Base-by-base conservation (phyloP, 192 early-diverging fungal species). In the Backusella luteola region DNA sequence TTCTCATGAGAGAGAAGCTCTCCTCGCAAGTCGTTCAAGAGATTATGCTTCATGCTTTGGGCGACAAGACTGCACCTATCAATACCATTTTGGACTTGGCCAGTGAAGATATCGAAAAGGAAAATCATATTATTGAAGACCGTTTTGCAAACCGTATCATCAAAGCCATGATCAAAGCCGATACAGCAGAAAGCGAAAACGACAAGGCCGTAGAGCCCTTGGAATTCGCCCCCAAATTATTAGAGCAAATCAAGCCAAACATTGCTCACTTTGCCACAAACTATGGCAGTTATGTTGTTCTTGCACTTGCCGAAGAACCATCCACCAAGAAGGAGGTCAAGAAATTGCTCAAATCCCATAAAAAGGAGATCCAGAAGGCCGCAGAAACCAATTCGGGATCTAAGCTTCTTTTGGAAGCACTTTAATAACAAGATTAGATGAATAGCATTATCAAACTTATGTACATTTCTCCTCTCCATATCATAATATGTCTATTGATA, bases 21-120 rank as follows among this genome's bases (percentile, higher is more conserved):
- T 89, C 91, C 19, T 88, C 89, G 72, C 89, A 92, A 79, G 90
- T 93, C 6, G 85, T 97, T 14, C 78, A 84, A 49, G 93, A 94
- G 79, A 91, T 87, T 32, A 83, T 94, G 80, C 77, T 94, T 73
- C 91, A 88, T 66, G 89, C 91, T 38, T 73, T 77, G 29, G 87
- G 84, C 29, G 86, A 89, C 59, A 84, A 79, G 68, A 69, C 70
- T 3, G 76, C 79, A 19, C 86, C 85, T 26, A 63, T 85, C 34
- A 74, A 89, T 36, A 72, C 80, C 17, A 80, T 86, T 29, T 75
- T 86, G 32, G 77, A 76, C 19, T 34, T 87, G 34, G 84, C 82
- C 21, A 77, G 66, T 23, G 80, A 80, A n/a, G 36, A 80, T 36
- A 79, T 84, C 39, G 74, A 84, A 32, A 79, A 79, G 9, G 76